These are phyloP conservation scores for Arthrinium phaeospermum DNA, from an alignment of 2,329 filamentous ascomycete species.

Conservation along the genomic window DNA sequence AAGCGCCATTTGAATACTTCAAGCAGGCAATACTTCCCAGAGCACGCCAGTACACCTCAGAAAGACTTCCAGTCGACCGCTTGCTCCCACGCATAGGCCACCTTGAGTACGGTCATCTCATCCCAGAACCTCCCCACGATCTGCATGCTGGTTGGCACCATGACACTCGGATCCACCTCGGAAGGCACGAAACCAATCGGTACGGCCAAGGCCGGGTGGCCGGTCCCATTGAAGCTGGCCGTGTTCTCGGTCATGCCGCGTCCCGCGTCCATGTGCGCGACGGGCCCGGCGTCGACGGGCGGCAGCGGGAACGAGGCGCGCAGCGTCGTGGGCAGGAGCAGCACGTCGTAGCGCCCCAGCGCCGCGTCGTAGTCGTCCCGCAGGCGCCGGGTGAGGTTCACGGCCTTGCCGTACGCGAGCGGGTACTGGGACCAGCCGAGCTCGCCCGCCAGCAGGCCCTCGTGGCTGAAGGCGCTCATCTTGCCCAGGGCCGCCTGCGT, in stretches of 20 bases:
- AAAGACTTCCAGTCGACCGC: constrained; percentile 34
- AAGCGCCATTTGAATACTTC: background rate
- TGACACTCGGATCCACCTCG: constrained; percentile 32
- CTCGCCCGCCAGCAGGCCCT: constrained; percentile 21
- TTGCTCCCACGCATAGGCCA: constrained; percentile 37
- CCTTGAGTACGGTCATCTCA: constrained; percentile 34
- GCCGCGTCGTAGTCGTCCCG: constrained; percentile 34
- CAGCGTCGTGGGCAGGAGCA: constrained; percentile 37
- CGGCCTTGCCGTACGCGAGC: constrained; percentile 31
- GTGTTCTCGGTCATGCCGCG: constrained; percentile 18
- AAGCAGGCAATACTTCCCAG: background rate
- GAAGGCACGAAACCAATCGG: constrained; percentile 37
- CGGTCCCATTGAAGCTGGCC: constrained; percentile 19
- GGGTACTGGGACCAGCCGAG: constrained; percentile 28
- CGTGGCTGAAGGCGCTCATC: constrained; percentile 18
- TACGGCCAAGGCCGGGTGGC: constrained; percentile 37
- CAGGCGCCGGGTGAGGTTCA: constrained; percentile 32
- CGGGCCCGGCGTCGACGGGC: background rate
- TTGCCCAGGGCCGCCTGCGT: constrained; percentile 36
- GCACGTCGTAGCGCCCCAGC: constrained; percentile 33
- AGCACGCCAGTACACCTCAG: background rate
- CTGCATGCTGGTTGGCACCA: constrained; percentile 35
- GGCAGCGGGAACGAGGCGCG: constrained; percentile 22
- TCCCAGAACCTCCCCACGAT: constrained; percentile 37
- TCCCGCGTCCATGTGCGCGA: constrained; percentile 20